phyloP scores from a whole-genome alignment of 805 yeast genomes.

The Cyberlindnera xishuangbannaensis region DNA sequence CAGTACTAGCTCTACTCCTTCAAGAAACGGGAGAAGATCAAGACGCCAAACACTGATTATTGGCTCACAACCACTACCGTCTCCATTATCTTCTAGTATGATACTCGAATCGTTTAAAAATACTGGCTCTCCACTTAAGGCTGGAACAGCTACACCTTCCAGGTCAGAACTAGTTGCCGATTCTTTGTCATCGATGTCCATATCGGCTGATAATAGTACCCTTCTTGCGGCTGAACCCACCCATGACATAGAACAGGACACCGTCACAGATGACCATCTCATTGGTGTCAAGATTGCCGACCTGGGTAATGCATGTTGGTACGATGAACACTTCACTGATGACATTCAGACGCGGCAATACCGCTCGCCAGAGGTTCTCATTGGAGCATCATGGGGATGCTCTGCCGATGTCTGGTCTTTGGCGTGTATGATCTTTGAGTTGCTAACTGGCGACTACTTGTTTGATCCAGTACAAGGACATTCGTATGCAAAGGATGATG shows the following conservation, averaged over 20 bases:
- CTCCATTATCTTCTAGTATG: constrained; percentile 62
- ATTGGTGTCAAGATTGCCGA: constrained; percentile 88
- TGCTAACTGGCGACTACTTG: constrained; percentile 88
- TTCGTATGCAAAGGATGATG: constrained; percentile 83
- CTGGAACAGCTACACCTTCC: constrained; percentile 1
- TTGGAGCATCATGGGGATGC: constrained; percentile 90
- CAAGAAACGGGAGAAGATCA: constrained; percentile 36
- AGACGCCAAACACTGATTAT: constrained; percentile 75
- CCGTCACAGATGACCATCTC: constrained; percentile 33
- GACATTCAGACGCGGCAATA: constrained; percentile 70
- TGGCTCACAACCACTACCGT: constrained; percentile 90
- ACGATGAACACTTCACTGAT: constrained; percentile 58
- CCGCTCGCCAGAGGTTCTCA: constrained; percentile 80
- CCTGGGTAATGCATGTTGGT: constrained; percentile 70
- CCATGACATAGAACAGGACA: not conserved
- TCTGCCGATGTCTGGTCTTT: constrained; percentile 95
- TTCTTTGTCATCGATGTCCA: constrained; percentile 36
- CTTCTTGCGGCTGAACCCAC: too few species aligned
- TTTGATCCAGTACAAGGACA: constrained; percentile 82
- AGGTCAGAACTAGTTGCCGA: constrained; percentile 26
- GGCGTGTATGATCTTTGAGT: constrained; percentile 86
- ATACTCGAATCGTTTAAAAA: constrained; percentile 9
- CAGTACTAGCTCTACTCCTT: constrained; percentile 21
- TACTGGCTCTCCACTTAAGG: constrained; percentile 12
- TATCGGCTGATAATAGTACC: constrained; percentile 26